A percentile compares a stretch with the other conserved stretches of the same genome.
Evolutionary conservation across 768 basidiomycete genomes (phyloP).

Genomic region (Hortiboletus flavorubellus): DNA sequence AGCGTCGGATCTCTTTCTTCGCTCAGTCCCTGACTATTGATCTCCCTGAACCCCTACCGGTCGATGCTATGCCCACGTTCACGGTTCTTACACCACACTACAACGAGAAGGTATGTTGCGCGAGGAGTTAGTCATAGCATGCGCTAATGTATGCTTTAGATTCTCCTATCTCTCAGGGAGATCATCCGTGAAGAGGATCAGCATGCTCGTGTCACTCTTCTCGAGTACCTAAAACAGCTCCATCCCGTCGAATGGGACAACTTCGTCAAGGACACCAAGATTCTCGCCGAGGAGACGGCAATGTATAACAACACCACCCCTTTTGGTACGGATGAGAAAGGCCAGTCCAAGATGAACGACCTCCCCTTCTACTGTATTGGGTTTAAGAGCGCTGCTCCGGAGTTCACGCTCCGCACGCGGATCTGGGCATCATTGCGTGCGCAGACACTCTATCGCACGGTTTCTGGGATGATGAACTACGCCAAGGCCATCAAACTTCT

Average conservation of each 20-base stretch:
- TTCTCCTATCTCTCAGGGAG: conserved; percentile 91
- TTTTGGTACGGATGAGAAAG: conserved; percentile 79
- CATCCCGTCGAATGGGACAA: conserved; percentile 99
- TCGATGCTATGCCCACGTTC: conserved; percentile 99
- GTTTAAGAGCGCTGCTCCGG: conserved; percentile 97
- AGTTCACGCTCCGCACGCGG: conserved; percentile 96
- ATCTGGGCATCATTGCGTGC: conserved; percentile 99
- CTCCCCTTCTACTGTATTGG: conserved; percentile 98
- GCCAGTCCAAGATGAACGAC: conserved; percentile 80
- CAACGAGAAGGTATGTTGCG: conserved; percentile 78
- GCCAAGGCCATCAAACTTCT: conserved; percentile 98
- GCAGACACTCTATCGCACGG: conserved; percentile 97
- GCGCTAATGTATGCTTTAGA: conserved; percentile 43
- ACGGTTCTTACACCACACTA: conserved; percentile 98
- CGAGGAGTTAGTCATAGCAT: neutral
- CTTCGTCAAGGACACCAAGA: conserved; percentile 99
- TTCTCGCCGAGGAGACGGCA: conserved; percentile 92
- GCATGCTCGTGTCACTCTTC: conserved; percentile 91
- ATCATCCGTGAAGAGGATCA: conserved; percentile 99
- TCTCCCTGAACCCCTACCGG: conserved; percentile 88
- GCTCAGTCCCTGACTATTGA: conserved; percentile 96
- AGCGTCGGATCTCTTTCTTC: conserved; percentile 98
- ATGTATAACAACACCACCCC: conserved; percentile 78
- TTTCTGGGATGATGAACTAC: conserved; percentile 99
- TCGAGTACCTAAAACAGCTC: conserved; percentile 98